A percentile compares a stretch with the other conserved stretches of the same genome.
phyloP scores from a whole-genome alignment of 331 rosid species.

The Malus hybrid region DNA sequence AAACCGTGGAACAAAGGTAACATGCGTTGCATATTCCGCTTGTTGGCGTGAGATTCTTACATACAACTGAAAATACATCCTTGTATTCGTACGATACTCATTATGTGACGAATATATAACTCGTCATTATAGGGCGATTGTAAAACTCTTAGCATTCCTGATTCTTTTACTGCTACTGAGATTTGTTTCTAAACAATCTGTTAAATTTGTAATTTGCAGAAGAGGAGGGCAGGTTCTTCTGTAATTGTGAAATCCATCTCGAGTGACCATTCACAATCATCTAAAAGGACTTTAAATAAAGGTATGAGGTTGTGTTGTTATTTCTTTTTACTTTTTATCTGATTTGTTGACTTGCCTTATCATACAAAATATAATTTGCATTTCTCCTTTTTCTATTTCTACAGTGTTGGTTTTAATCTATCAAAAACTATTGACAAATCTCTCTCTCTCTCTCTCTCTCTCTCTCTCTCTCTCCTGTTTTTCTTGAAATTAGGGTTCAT shows the following conservation, averaged over 20 bases:
- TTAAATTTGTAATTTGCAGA: background rate
- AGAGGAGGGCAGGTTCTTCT: slow-evolving; percentile 26
- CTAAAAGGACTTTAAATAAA: slow-evolving; percentile 43
- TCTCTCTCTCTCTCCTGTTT: background rate
- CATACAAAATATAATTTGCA: background rate
- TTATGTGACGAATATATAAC: background rate
- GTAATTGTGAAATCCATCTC: slow-evolving; percentile 26
- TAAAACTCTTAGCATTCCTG: too few species aligned
- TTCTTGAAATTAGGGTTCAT: slow-evolving; percentile 23
- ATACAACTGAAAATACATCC: background rate
- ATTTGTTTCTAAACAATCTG: background rate
- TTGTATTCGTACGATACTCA: background rate
- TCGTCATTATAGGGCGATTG: background rate
- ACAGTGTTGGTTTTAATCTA: background rate
- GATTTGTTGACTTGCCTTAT: too few species aligned
- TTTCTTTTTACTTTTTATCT: too few species aligned
- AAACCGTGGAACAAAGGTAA: slow-evolving; percentile 15
- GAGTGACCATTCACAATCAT: slow-evolving; percentile 40
- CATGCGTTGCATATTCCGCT: background rate
- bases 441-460: too few species aligned
- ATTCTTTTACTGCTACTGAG: background rate
- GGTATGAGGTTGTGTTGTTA: slow-evolving; percentile 24
- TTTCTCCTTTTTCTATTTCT: background rate
- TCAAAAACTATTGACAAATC: background rate
- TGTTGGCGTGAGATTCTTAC: background rate